Evolutionary conservation across 345 rosid genomes (phyloP).

Genomic region (Cardamine resedifolia): DNA sequence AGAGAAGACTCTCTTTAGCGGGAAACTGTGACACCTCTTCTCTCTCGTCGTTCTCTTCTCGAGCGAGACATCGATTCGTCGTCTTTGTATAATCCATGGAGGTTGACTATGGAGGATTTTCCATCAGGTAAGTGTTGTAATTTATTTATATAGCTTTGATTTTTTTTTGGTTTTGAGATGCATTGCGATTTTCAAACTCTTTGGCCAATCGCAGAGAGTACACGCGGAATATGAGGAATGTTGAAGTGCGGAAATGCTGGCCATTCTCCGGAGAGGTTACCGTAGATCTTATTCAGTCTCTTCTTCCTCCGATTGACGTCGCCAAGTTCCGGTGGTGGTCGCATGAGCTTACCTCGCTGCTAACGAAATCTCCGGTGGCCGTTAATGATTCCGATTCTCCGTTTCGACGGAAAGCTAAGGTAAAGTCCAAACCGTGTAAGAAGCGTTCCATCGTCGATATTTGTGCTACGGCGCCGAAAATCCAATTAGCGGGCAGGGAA

Average conservation of each 20-base stretch:
- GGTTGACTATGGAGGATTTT: conserved; percentile 48
- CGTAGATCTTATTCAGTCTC: conserved; percentile 32
- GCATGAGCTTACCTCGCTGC: conserved; percentile 50
- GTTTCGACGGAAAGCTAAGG: conserved; percentile 29
- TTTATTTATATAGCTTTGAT: neutral
- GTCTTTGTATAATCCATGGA: conserved; percentile 40
- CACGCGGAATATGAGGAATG: conserved; percentile 46
- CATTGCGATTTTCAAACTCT: neutral
- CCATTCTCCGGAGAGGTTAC: conserved; percentile 44
- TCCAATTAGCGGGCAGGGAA: conserved; percentile 30
- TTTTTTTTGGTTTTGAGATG: neutral
- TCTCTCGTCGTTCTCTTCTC: neutral
- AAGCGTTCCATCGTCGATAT: conserved; percentile 57
- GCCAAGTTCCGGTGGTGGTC: conserved; percentile 73
- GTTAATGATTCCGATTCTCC: neutral
- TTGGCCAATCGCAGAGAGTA: conserved; percentile 46
- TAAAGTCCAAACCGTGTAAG: conserved; percentile 44
- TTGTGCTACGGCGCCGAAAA: conserved; percentile 50
- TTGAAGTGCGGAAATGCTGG: conserved; percentile 56
- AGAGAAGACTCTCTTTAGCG: conserved; percentile 30
- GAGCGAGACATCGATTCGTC: neutral
- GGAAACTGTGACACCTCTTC: conserved; percentile 32
- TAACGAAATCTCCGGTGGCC: conserved; percentile 23
- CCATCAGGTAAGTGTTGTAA: conserved; percentile 52
- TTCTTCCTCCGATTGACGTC: conserved; percentile 59